phyloP scores from a whole-genome alignment of 2,329 filamentous ascomycete species.

The Talaromyces sp. region DNA sequence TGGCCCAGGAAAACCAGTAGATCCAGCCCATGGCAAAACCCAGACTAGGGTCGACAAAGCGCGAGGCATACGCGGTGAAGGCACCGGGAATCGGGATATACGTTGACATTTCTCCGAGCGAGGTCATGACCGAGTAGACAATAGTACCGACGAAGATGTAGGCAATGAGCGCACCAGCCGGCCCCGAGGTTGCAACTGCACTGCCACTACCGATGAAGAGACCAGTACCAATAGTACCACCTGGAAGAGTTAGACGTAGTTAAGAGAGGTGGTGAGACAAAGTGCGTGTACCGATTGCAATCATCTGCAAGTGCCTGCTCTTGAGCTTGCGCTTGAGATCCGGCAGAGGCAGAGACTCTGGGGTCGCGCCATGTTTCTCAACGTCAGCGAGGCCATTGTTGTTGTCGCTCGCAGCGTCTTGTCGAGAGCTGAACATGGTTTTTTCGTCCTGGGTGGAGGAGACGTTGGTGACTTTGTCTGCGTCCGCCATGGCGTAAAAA shows the following conservation, averaged over 20 bases:
- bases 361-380: constrained; percentile 32
- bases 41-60: constrained; percentile 67
- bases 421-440: not conserved
- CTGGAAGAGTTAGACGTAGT: constrained; percentile 17
- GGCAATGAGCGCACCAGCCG: constrained; percentile 61
- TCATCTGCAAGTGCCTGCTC: constrained; percentile 92
- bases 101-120: constrained; percentile 64
- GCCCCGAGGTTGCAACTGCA: constrained; percentile 59
- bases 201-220: constrained; percentile 64
- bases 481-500: not conserved
- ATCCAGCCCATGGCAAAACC: constrained; percentile 78
- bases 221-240: constrained; percentile 66
- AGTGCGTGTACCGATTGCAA: constrained; percentile 78
- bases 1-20: constrained; percentile 65
- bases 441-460: constrained; percentile 2
- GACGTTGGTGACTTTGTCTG: constrained; percentile 1
- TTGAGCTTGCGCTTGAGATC: constrained; percentile 71
- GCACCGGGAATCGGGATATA: constrained; percentile 72
- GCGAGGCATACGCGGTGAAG: constrained; percentile 69
- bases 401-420: constrained; percentile 1
- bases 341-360: constrained; percentile 56
- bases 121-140: constrained; percentile 69
- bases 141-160: constrained; percentile 66
- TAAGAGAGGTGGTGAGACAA: not conserved
- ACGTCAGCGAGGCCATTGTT: constrained; percentile 19